Evolutionary conservation across 2,329 filamentous ascomycete species (phyloP).

Genomic region (Penicillium capsulatum): DNA sequence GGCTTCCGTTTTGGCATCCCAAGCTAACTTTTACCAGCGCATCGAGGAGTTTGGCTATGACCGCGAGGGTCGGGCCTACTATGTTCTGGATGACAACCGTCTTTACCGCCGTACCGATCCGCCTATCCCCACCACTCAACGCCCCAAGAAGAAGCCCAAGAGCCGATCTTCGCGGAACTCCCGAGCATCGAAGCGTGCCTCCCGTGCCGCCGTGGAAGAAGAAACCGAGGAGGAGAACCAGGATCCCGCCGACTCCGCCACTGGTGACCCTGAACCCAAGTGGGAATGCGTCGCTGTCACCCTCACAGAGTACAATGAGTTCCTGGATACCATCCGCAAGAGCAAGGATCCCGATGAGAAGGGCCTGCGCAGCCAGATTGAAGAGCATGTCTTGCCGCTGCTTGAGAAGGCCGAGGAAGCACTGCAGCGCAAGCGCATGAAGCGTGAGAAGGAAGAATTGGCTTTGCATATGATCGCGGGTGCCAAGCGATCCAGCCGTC

Average conservation of each 20-base stretch:
- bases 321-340: slow-evolving; percentile 67
- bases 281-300: slow-evolving; percentile 92
- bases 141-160: slow-evolving; percentile 60
- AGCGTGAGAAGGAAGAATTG: slow-evolving; percentile 73
- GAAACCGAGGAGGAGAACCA: slow-evolving; percentile 44
- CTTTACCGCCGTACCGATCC: slow-evolving; percentile 84
- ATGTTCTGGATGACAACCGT: slow-evolving; percentile 87
- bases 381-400: slow-evolving; percentile 75
- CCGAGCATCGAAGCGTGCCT: slow-evolving; percentile 65
- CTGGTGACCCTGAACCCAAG: slow-evolving; percentile 60
- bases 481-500: slow-evolving; percentile 86
- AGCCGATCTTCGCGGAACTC: slow-evolving; percentile 61
- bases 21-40: slow-evolving; percentile 36
- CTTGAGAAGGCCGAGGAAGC: slow-evolving; percentile 70
- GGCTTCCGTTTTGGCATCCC: too few species aligned
- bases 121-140: slow-evolving; percentile 54
- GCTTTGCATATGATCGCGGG: slow-evolving; percentile 83
- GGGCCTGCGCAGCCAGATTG: slow-evolving; percentile 64
- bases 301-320: slow-evolving; percentile 67
- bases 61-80: slow-evolving; percentile 78
- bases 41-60: slow-evolving; percentile 67
- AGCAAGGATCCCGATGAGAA: slow-evolving; percentile 83
- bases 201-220: slow-evolving; percentile 38
- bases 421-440: slow-evolving; percentile 67
- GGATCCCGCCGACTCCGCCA: slow-evolving; percentile 28